A percentile compares a stretch with the other conserved stretches of the same genome.
phyloP scores from a whole-genome alignment of 495 filamentous ascomycete species.

The Annulohypoxylon maeteangense region DNA sequence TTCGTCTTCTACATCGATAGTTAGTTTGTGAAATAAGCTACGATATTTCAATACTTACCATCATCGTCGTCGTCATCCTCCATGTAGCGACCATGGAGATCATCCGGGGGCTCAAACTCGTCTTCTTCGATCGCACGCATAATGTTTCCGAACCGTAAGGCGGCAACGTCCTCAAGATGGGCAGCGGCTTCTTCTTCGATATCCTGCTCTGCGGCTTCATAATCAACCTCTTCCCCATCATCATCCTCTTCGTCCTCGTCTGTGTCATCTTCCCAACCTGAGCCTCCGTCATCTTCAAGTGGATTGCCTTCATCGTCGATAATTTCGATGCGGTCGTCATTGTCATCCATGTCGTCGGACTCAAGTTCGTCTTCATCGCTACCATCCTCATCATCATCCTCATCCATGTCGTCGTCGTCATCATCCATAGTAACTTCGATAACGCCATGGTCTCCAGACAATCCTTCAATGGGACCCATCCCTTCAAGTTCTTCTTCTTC shows the following conservation, averaged over 20 bases:
- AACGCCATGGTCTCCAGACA: conserved; percentile 78
- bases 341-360: conserved; percentile 62
- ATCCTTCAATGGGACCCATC: conserved; percentile 86
- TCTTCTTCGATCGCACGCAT: conserved; percentile 73
- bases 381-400: conserved; percentile 65
- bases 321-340: conserved; percentile 66
- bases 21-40: conserved; percentile 17
- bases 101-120: conserved; percentile 65
- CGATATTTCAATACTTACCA: conserved; percentile 52
- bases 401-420: conserved; percentile 72
- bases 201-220: conserved; percentile 58
- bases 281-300: conserved; percentile 62
- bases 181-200: conserved; percentile 53
- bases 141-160: conserved; percentile 63
- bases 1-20: conserved; percentile 63
- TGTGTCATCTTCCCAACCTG: conserved; percentile 67
- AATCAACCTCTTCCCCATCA: conserved; percentile 60
- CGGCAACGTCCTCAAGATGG: conserved; percentile 52
- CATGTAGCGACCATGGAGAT: conserved; percentile 69
- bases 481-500: conserved; percentile 80
- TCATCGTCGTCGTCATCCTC: conserved; percentile 75
- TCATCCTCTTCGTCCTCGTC: conserved; percentile 65
- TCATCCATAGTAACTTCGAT: conserved; percentile 89
- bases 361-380: conserved; percentile 62
- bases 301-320: conserved; percentile 65